A percentile compares a stretch with the other conserved stretches of the same genome.
Evolutionary conservation across 2,329 filamentous ascomycete species (phyloP).

Genomic region (Arachnopeziza araneosa): DNA sequence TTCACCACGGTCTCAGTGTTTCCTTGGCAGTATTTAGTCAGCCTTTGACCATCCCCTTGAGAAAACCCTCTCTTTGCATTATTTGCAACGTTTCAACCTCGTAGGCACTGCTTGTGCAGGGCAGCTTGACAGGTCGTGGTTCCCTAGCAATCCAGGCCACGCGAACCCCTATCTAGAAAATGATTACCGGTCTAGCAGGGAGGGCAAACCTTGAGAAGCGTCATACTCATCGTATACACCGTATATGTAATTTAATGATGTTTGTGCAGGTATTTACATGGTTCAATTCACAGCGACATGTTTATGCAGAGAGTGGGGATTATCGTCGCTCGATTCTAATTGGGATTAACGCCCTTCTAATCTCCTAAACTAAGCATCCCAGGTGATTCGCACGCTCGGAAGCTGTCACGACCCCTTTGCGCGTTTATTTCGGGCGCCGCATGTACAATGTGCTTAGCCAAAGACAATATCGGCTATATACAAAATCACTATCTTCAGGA

Average conservation of each 20-base stretch:
- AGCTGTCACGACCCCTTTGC: background rate
- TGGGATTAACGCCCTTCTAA: background rate
- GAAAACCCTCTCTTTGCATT: background rate
- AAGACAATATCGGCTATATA: background rate
- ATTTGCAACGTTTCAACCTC: background rate
- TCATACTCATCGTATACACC: no score
- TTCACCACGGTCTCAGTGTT: background rate
- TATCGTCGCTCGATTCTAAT: background rate
- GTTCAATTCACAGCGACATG: background rate
- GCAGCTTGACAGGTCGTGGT: background rate
- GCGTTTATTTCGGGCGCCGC: background rate
- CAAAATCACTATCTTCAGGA: background rate
- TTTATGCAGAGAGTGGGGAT: background rate
- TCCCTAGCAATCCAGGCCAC: background rate
- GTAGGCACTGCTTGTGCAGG: background rate
- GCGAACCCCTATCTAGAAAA: background rate
- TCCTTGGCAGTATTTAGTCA: background rate
- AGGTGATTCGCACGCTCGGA: background rate
- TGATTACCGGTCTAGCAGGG: background rate
- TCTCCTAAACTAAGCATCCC: background rate
- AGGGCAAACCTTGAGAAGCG: background rate
- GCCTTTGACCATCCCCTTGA: background rate
- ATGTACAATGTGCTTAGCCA: background rate
- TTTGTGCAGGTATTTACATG: background rate
- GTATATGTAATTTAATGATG: no score